phyloP scores from a whole-genome alignment of 2,329 filamentous ascomycete species.

The Neonectria hederae region DNA sequence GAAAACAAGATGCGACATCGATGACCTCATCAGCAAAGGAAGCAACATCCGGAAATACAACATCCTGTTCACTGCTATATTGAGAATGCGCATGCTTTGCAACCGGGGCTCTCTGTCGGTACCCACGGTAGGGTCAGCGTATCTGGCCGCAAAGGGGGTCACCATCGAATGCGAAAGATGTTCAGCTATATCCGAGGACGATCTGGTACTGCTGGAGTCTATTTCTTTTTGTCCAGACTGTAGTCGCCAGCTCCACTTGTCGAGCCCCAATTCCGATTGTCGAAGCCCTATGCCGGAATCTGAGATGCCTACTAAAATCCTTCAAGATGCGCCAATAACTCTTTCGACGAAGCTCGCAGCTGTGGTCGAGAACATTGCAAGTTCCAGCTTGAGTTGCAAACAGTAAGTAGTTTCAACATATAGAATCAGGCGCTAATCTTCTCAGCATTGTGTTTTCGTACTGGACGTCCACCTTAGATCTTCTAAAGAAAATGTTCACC shows the following conservation, averaged over 20 bases:
- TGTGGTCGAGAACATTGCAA: conserved; percentile 9
- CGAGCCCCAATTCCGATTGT: background rate
- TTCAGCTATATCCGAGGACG: background rate
- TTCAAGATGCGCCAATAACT: background rate
- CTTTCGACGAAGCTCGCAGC: conserved; percentile 17
- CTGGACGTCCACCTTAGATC: conserved; percentile 23
- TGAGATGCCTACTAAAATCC: too few species aligned
- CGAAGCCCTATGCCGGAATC: too few species aligned
- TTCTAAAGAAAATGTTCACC: background rate
- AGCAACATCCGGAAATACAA: conserved; percentile 7
- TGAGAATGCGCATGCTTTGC: conserved; percentile 19
- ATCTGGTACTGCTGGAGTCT: background rate
- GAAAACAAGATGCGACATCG: conserved; percentile 1
- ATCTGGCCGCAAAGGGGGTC: background rate
- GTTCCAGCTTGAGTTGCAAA: background rate
- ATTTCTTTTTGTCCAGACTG: conserved; percentile 15
- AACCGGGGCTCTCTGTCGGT: conserved; percentile 6
- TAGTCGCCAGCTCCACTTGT: background rate
- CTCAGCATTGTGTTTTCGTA: conserved; percentile 22
- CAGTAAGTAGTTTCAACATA: conserved; percentile 1
- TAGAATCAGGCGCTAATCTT: background rate
- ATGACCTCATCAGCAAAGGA: background rate
- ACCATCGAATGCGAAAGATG: conserved; percentile 15
- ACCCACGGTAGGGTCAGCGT: background rate
- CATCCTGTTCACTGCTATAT: conserved; percentile 5